Evolutionary conservation across 331 rosid species (phyloP), one percentile per base, ranked within the genome.

Genomic region (Prunus yedoensis): DNA sequence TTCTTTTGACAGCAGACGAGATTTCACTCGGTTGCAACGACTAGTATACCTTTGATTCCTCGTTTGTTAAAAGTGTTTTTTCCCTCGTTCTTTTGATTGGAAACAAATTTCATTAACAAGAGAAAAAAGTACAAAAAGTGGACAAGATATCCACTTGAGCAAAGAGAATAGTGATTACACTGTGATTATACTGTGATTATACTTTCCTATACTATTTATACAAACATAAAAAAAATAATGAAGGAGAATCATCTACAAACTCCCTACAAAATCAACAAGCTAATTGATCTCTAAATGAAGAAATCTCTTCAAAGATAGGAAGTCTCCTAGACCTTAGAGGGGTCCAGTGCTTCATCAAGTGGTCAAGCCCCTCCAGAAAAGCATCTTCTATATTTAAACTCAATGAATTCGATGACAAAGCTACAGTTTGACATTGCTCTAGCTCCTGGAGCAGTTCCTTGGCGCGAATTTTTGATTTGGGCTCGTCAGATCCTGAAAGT

Each of bases 231-330:
- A 1, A n/a, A 41, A 81, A n/a, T 21, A 57, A 13, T 23, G 0
- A 30, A 0, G 46, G n/a, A 32, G 11, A 52, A 67, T 8, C 10
- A 28, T 52, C 27, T 18, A 9, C 5, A 10, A 15, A 32, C 2
- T 4, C n/a, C 10, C 14, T 3, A 62, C 15, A 35, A 8, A 73
- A 62, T 84, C 81, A 92, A 88, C 95, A 90, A 32, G 98, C 97
- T 53, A 94, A 78, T 72, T 91, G 97, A 82, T 88, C 88, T 78
- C 97, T 86, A 69, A 89, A 80, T 4, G 96, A 78, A 68, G 96
- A 87, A 17, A 94, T 94, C 81, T 94, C 93, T 61, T 92, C 97
- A 83, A 94, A 94, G 69, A 94, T 89, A 2, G 99, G 97, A 60
- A 94, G 96, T 80, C 99, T 87, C 79, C 82, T 89, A 56, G 96